phyloP scores from a whole-genome alignment of 495 filamentous ascomycete genomes.

The Durotheca rogersii region DNA sequence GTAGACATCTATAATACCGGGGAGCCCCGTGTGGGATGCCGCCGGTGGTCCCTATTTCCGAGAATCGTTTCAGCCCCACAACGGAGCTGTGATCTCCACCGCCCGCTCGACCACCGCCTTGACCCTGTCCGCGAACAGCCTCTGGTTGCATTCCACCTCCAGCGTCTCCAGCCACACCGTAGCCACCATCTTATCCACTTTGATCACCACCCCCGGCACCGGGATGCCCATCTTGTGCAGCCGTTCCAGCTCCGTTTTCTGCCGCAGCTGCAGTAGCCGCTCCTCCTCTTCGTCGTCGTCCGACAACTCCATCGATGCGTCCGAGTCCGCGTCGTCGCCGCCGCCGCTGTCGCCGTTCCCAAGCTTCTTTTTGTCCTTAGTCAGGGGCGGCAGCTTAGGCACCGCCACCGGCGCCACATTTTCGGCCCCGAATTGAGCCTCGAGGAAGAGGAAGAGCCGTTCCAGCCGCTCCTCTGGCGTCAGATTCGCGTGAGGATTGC shows the following conservation, averaged over 20 bases:
- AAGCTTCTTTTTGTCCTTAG: constrained; percentile 38
- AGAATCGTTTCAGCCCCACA: constrained; percentile 49
- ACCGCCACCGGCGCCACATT: constrained; percentile 70
- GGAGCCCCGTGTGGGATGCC: too few relatives aligned
- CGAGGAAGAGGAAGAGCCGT: constrained; percentile 91
- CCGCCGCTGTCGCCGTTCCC: constrained; percentile 14
- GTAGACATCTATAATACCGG: too few relatives aligned
- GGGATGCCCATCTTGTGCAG: constrained; percentile 80
- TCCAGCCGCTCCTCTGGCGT: constrained; percentile 72
- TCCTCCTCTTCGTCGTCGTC: constrained; percentile 45
- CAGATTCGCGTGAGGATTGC: constrained; percentile 71
- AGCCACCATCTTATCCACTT: constrained; percentile 83
- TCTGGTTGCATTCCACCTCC: constrained; percentile 80
- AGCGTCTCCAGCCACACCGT: constrained; percentile 88
- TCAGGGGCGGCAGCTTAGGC: constrained; percentile 54
- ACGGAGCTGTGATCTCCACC: constrained; percentile 82
- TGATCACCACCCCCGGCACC: constrained; percentile 83
- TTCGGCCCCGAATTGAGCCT: constrained; percentile 87
- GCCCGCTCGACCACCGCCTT: constrained; percentile 86
- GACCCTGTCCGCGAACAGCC: constrained; percentile 74
- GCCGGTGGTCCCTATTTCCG: constrained; percentile 2
- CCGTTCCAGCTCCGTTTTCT: constrained; percentile 59
- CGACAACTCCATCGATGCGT: constrained; percentile 45
- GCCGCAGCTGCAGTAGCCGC: constrained; percentile 41
- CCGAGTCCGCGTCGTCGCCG: constrained; percentile 32